Percentiles rank a stretch among this genome's conserved stretches.
Evolutionary conservation across 2,329 filamentous ascomycete species (phyloP).

Genomic region (Ophiocordyceps robertsii): DNA sequence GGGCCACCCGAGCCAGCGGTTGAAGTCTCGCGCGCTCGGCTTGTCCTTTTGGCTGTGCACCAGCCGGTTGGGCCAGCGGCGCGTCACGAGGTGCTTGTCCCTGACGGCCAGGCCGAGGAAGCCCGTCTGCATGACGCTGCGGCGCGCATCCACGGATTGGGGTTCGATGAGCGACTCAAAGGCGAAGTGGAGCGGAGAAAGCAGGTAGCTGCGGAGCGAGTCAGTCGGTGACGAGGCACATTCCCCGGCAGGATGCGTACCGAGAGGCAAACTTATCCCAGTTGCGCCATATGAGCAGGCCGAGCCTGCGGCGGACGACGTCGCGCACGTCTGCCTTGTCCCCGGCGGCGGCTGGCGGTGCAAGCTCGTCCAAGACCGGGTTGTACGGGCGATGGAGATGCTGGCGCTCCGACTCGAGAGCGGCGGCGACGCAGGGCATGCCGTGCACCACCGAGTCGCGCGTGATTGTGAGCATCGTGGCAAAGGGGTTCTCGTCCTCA

Average conservation of each 20-base stretch:
- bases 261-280: conserved; percentile 11
- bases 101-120: conserved; percentile 9
- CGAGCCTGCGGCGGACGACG: conserved; percentile 7
- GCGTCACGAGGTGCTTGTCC: conserved; percentile 9
- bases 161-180: background rate
- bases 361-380: conserved; percentile 7
- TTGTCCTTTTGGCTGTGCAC: conserved; percentile 3
- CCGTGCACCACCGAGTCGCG: conserved; percentile 2
- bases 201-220: conserved; percentile 2
- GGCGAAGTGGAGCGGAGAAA: conserved; percentile 1
- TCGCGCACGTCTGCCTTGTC: background rate
- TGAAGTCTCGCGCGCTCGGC: conserved; percentile 7
- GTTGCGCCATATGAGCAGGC: conserved; percentile 11
- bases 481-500: conserved; percentile 11
- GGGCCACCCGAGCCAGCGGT: conserved; percentile 11
- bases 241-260: conserved; percentile 2
- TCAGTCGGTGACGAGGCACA: background rate
- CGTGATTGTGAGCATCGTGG: conserved; percentile 9
- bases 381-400: background rate
- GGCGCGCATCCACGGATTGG: background rate
- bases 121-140: conserved; percentile 3
- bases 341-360: conserved; percentile 4
- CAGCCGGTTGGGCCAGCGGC: conserved; percentile 10
- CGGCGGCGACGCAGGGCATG: background rate
- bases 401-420: conserved; percentile 2